A percentile compares a stretch with the other conserved stretches of the same genome.
Conservation (phyloP, 169 alveolate species). For the Neospora caninum region DNA sequence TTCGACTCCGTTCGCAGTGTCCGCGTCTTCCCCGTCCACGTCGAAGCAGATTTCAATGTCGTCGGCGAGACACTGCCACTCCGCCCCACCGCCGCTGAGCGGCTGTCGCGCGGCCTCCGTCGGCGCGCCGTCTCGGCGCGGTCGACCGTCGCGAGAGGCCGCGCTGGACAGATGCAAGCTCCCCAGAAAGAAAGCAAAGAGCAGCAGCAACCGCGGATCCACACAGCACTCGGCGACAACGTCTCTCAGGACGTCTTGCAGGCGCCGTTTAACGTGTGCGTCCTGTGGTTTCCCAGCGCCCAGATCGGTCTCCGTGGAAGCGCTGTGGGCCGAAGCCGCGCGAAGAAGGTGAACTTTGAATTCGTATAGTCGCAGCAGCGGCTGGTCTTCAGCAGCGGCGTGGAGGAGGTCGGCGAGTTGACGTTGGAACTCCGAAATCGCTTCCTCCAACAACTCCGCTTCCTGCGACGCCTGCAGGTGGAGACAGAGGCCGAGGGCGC, state of each 20-base stretch:
- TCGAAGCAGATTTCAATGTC: background rate
- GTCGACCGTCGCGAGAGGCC: background rate
- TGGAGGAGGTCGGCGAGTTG: conserved; percentile 1
- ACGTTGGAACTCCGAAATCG: background rate
- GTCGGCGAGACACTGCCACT: background rate
- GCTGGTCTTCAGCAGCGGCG: conserved; percentile 28
- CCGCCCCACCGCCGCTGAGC: background rate
- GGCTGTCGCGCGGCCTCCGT: background rate
- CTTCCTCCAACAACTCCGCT: background rate
- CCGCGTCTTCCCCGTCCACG: background rate
- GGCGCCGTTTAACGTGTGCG: background rate
- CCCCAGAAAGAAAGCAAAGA: background rate
- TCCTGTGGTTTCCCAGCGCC: background rate
- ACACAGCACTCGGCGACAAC: conserved; percentile 4
- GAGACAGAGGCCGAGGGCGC: conserved; percentile 28
- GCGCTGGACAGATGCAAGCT: background rate
- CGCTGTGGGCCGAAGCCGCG: conserved; percentile 15
- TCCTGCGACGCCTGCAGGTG: conserved; percentile 19
- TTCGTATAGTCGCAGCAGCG: conserved; percentile 11
- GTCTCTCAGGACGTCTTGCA: background rate
- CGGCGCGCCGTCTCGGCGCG: background rate
- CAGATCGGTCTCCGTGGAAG: background rate
- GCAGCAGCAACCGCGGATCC: background rate
- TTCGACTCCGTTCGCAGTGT: background rate
- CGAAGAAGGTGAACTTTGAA: conserved; percentile 38